These are phyloP conservation scores for Azolla pinnata DNA, from an alignment of 75 land plant species.

Conservation along the genomic window DNA sequence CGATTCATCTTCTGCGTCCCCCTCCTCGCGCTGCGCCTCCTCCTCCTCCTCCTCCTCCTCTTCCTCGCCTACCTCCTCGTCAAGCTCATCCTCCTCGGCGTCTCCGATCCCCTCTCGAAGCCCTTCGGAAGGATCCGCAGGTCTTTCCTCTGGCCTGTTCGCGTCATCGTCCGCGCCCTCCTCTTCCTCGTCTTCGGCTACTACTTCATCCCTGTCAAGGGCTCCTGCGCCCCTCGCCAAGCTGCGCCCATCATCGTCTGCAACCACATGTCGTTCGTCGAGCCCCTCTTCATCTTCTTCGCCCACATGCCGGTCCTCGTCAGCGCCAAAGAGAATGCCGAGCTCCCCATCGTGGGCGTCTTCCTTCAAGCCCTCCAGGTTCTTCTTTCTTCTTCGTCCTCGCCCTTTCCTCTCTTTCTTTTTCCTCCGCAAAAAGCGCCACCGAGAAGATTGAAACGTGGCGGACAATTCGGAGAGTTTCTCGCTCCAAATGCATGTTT, in stretches of 20 bases:
- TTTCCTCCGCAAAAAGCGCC: not conserved
- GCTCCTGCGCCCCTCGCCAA: constrained; percentile 21
- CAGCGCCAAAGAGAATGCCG: constrained; percentile 31
- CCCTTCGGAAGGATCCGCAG: constrained; percentile 21
- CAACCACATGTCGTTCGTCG: constrained; percentile 30
- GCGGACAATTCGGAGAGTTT: not conserved
- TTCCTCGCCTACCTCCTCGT: constrained; percentile 18
- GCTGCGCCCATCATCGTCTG: constrained; percentile 25
- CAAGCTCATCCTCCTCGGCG: constrained; percentile 21
- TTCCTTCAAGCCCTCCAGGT: constrained; percentile 33
- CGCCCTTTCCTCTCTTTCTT: not conserved
- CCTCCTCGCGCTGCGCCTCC: constrained; percentile 15
- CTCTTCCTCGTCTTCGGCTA: constrained; percentile 22
- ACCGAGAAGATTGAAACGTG: not conserved
- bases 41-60: constrained; percentile 9
- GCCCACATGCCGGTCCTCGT: constrained; percentile 30
- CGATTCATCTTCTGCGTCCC: constrained; percentile 20
- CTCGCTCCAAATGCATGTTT: constrained; percentile 1
- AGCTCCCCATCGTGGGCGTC: constrained; percentile 28
- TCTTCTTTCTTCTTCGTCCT: not conserved
- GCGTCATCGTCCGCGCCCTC: constrained; percentile 17
- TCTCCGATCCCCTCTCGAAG: constrained; percentile 21
- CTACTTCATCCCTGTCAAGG: constrained; percentile 22
- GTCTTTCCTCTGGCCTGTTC: constrained; percentile 18
- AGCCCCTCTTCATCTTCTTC: constrained; percentile 27